These are phyloP conservation scores for Neurospora sp. DNA, from an alignment of 495 filamentous ascomycete species.

Conservation along the genomic window DNA sequence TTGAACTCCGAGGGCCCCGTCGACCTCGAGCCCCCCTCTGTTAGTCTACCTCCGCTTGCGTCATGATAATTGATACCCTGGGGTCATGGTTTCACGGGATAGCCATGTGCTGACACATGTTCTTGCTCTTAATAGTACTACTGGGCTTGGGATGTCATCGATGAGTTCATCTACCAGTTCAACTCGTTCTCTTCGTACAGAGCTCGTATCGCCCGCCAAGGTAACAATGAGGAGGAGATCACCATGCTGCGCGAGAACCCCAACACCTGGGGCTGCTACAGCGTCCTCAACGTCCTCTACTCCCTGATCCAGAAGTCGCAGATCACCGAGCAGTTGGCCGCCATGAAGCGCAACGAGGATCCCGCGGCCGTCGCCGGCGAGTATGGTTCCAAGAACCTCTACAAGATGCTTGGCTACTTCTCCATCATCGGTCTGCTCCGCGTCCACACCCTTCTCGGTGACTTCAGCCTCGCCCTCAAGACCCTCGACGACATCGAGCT, in stretches of 20 bases:
- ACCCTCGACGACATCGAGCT: conserved; percentile 98
- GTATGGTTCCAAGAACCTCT: conserved; percentile 84
- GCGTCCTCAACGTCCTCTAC: conserved; percentile 97
- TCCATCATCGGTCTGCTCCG: conserved; percentile 95
- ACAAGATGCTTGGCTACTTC: conserved; percentile 98
- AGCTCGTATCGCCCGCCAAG: conserved; percentile 77
- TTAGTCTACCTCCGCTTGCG: conserved; percentile 36
- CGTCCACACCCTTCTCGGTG: conserved; percentile 91
- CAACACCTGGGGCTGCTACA: conserved; percentile 99
- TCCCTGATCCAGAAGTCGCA: conserved; percentile 96
- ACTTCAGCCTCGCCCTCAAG: conserved; percentile 96
- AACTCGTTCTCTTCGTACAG: conserved; percentile 98
- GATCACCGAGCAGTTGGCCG: conserved; percentile 90
- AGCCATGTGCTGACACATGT: not conserved
- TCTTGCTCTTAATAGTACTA: conserved; percentile 57
- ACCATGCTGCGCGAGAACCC: conserved; percentile 87
- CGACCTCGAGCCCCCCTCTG: conserved; percentile 89
- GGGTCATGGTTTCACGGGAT: not conserved
- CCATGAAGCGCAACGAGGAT: conserved; percentile 90
- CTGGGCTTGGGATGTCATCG: conserved; percentile 99
- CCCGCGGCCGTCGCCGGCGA: conserved; percentile 77
- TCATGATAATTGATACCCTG: not conserved
- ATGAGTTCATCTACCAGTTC: conserved; percentile 99
- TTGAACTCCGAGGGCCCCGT: conserved; percentile 97
- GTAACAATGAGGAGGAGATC: conserved; percentile 79